These are phyloP conservation scores for Breviolum minutum DNA, from an alignment of 73 alveolate species.

Conservation along the genomic window DNA sequence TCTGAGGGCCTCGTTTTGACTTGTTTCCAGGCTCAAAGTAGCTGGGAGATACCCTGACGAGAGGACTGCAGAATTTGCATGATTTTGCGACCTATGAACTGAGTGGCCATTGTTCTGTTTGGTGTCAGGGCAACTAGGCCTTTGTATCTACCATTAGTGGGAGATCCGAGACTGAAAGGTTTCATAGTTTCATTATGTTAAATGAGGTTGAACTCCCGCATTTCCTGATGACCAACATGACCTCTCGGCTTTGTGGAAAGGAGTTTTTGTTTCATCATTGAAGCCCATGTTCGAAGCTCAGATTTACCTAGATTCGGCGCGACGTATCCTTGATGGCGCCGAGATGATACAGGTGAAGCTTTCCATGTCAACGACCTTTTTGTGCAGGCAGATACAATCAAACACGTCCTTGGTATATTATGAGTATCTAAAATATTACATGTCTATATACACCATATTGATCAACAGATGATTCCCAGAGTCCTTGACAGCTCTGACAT, in stretches of 20 bases:
- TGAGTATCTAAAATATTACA: too few relatives aligned
- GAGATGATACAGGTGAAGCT: not conserved
- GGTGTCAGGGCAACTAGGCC: too few relatives aligned
- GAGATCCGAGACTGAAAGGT: not conserved
- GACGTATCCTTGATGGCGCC: not conserved
- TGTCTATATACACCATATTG: too few relatives aligned
- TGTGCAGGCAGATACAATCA: too few relatives aligned
- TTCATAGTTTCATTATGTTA: not conserved
- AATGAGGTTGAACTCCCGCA: not conserved
- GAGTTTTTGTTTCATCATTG: slow-evolving; percentile 19
- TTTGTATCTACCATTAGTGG: not conserved
- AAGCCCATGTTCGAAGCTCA: slow-evolving; percentile 6
- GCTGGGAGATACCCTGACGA: slow-evolving; percentile 32
- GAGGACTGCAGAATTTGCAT: not conserved
- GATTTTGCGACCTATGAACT: not conserved
- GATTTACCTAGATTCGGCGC: not conserved
- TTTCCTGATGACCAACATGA: not conserved
- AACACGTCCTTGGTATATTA: too few relatives aligned
- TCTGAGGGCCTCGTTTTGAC: too few relatives aligned
- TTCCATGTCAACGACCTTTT: too few relatives aligned
- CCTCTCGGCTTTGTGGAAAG: not conserved
- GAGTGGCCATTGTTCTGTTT: not conserved
- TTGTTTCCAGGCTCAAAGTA: not conserved
- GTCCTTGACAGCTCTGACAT: not conserved
- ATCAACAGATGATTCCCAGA: too few relatives aligned